These are phyloP conservation scores for Kodamaea fungicola DNA, from an alignment of 1,139 yeast genomes.

Conservation along the genomic window DNA sequence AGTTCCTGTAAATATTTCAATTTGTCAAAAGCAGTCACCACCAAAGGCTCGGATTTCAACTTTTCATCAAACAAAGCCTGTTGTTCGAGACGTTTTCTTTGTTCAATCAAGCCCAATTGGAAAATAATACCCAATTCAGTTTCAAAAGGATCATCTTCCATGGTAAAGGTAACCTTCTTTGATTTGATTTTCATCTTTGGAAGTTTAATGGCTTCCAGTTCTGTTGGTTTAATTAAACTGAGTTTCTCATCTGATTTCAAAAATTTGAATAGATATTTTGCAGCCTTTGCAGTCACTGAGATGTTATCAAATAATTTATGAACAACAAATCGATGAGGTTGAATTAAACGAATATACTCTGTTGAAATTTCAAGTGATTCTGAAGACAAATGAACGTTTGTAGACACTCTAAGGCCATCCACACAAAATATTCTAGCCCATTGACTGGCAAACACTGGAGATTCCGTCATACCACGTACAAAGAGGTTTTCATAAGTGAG, in stretches of 20 bases:
- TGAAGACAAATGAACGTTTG: constrained; percentile 12
- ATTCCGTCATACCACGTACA: constrained; percentile 49
- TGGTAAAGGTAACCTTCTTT: constrained; percentile 41
- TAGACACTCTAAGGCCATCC: constrained; percentile 29
- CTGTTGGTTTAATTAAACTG: constrained; percentile 21
- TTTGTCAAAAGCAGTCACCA: constrained; percentile 7
- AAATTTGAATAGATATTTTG: constrained; percentile 52
- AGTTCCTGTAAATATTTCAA: constrained; percentile 11
- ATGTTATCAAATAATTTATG: constrained; percentile 61
- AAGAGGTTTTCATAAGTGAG: constrained; percentile 28
- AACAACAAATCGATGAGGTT: constrained; percentile 54
- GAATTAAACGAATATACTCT: constrained; percentile 34
- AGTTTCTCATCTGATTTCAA: constrained; percentile 25
- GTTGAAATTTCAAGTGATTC: constrained; percentile 21
- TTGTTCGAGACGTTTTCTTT: constrained; percentile 60
- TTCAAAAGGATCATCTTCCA: constrained; percentile 90
- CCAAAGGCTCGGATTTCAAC: constrained; percentile 10
- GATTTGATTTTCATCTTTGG: constrained; percentile 56
- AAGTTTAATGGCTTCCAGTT: constrained; percentile 42
- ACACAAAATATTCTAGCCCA: constrained; percentile 54
- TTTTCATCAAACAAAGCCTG: constrained; percentile 46
- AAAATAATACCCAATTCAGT: constrained; percentile 69
- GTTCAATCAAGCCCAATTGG: constrained; percentile 75
- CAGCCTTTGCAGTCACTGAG: constrained; percentile 49
- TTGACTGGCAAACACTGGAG: constrained; percentile 43